Base-by-base conservation (phyloP, 805 yeast species). In the Zygoascus bituminiphila region DNA sequence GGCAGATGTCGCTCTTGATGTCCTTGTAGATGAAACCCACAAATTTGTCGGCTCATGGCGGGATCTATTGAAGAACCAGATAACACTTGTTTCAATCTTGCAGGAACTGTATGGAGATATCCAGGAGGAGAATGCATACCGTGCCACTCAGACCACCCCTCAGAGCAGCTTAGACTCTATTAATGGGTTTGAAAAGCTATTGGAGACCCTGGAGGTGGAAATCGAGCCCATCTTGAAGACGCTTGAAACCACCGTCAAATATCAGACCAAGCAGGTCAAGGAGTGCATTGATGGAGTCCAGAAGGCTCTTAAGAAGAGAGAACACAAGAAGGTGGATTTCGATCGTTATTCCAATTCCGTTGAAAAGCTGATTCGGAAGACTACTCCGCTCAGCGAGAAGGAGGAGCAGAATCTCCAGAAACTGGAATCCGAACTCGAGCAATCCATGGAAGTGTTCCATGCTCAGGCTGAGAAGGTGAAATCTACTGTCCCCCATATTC, bases 281-380 rank as follows among this genome's bases (percentile, higher is more conserved):
- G 58, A 56, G 15, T 54, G 54, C 48, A 52, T 64, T 40, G 63
- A 58, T 12, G 48, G 55, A 3, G 62, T 65, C 12, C 57, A 56
- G 40, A 62, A 63, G 51, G 58, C 64, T 3, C 56, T 65, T 29
- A 62, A 55, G 47, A 65, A 66, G 48, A 58, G 69, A 2, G 65
- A 60, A 24, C 69, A 64, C 55, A 66, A 66, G 54, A 66, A 67
- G 57, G 52, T 65, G 25, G 70, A 66, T 54, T 67, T 55, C 51
- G 70, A 66, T 51, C 57, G 70, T 8, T 54, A 49, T 42, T 50
- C 59, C 17, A 63, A 65, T 45, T 38, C 58, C 14, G 59, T 63
- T 15, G 67, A 64, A 31, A 64, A 61, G 51, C 51, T 57, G 47
- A 44, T 51, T 40, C 50, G 55, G 41, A 64, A 65, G 54, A 20